phyloP scores from a whole-genome alignment of 495 filamentous ascomycete genomes.

The Cercophora samala region DNA sequence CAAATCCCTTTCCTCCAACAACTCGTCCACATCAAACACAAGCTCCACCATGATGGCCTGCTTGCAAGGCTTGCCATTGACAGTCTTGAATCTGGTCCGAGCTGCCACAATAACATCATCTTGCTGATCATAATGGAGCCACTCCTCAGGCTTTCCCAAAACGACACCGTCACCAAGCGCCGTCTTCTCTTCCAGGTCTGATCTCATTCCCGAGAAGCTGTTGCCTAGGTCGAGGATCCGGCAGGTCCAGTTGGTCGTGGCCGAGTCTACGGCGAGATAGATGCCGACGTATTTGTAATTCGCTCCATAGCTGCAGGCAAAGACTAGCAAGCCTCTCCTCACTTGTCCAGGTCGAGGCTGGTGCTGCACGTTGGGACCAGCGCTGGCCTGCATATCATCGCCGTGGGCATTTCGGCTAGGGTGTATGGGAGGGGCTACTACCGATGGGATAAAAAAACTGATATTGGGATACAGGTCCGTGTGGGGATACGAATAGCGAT shows the following conservation, averaged over 20 bases:
- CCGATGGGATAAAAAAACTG: background rate
- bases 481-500: slow-evolving; percentile 16
- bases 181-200: too few relatives aligned
- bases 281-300: background rate
- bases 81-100: background rate
- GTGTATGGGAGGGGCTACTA: background rate
- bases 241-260: background rate
- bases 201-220: too few relatives aligned
- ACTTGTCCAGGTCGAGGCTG: background rate
- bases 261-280: background rate
- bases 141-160: background rate
- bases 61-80: background rate
- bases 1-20: background rate
- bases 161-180: background rate
- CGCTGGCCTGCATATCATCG: background rate
- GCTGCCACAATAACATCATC: background rate
- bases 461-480: background rate
- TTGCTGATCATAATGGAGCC: background rate
- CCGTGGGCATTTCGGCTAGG: background rate
- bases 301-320: background rate
- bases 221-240: background rate
- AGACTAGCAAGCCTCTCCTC: background rate
- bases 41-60: background rate
- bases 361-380: too few relatives aligned
- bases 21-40: background rate